A percentile compares a stretch with the other conserved stretches of the same genome.
phyloP scores from a whole-genome alignment of 257 asterid species.

The Przewalskia tangutica region DNA sequence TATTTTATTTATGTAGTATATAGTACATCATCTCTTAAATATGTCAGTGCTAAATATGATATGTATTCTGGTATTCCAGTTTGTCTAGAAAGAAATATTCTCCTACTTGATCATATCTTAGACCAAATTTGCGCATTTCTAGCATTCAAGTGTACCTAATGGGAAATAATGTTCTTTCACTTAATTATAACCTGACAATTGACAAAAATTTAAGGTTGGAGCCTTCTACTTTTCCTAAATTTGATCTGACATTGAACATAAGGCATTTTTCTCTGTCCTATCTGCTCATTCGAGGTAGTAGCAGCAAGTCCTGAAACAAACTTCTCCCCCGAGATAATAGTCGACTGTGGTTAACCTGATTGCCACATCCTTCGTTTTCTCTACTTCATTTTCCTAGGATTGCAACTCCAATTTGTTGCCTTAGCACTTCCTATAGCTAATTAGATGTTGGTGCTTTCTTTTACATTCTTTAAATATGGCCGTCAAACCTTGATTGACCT shows the following conservation, averaged over 20 bases:
- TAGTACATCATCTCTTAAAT: not conserved
- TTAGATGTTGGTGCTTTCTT: not conserved
- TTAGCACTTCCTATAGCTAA: not conserved
- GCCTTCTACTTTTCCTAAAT: not conserved
- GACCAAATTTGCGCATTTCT: not conserved
- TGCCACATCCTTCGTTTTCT: not conserved
- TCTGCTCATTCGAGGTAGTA: not conserved
- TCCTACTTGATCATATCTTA: not conserved
- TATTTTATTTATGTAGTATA: not conserved
- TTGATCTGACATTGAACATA: not conserved
- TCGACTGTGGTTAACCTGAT: not conserved
- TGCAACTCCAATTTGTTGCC: not conserved
- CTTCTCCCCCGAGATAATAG: not conserved
- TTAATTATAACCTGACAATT: not conserved
- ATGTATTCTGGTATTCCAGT: not conserved
- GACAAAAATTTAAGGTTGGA: not conserved
- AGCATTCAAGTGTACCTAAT: not conserved
- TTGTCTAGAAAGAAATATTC: not conserved
- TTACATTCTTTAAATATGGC: not conserved
- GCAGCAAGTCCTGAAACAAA: not conserved
- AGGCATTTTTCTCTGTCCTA: not conserved
- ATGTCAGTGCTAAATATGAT: not conserved
- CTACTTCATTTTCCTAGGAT: not conserved
- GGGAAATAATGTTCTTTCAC: not conserved
- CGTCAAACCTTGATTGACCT: slow-evolving; percentile 4